Conservation (phyloP, 2,329 filamentous ascomycete species). For the Penicillium brevicompactum region DNA sequence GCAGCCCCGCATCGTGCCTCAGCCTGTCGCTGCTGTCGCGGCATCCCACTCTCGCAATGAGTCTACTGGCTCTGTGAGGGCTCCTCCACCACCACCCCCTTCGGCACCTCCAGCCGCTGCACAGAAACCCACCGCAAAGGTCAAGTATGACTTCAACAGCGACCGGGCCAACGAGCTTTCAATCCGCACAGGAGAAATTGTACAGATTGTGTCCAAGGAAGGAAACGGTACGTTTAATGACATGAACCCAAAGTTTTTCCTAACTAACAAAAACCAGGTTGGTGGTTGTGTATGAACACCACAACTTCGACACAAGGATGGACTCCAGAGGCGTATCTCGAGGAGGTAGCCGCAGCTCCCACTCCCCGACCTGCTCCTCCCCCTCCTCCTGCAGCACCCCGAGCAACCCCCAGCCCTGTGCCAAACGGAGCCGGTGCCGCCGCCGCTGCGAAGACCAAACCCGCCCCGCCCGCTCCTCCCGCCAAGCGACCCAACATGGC, state of each 20-base stretch:
- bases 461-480: slow-evolving; percentile 74
- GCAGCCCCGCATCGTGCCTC: slow-evolving; percentile 52
- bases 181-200: slow-evolving; percentile 74
- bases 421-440: slow-evolving; percentile 49
- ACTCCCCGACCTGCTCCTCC: slow-evolving; percentile 61
- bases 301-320: slow-evolving; percentile 76
- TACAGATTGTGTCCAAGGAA: slow-evolving; percentile 92
- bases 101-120: slow-evolving; percentile 61
- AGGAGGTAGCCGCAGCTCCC: slow-evolving; percentile 63
- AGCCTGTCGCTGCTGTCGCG: slow-evolving; percentile 37
- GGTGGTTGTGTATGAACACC: slow-evolving; percentile 87
- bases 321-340: slow-evolving; percentile 91
- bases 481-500: slow-evolving; percentile 73
- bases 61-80: slow-evolving; percentile 61
- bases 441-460: slow-evolving; percentile 60
- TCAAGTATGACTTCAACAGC: slow-evolving; percentile 87
- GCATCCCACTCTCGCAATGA: slow-evolving; percentile 51
- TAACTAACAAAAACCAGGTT: slow-evolving; percentile 62
- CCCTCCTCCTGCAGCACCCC: slow-evolving; percentile 49
- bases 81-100: slow-evolving; percentile 69
- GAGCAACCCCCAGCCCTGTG: slow-evolving; percentile 64
- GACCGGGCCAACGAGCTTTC: slow-evolving; percentile 84
- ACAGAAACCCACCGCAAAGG: slow-evolving; percentile 79
- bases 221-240: slow-evolving; percentile 73
- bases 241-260: background rate